phyloP scores from a whole-genome alignment of 257 asterid species.

The Rauvolfia tetraphylla region DNA sequence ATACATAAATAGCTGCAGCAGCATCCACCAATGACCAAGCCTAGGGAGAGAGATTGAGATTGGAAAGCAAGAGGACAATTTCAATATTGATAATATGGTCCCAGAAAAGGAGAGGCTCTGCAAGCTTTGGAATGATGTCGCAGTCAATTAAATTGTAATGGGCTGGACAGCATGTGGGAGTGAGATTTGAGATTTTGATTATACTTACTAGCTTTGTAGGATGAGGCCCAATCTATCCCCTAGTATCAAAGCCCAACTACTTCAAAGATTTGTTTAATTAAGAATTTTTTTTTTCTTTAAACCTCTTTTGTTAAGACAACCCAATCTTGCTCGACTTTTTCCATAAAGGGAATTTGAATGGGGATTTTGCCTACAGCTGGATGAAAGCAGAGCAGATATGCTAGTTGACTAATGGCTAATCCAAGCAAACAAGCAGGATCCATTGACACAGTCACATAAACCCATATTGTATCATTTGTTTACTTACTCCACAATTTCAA shows the following conservation, averaged over 20 bases:
- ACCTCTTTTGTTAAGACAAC: not conserved
- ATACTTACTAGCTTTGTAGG: slow-evolving; percentile 2
- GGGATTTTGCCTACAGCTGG: slow-evolving; percentile 15
- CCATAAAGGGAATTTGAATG: not conserved
- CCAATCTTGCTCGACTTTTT: not conserved
- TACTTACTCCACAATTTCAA: not conserved
- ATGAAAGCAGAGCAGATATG: slow-evolving; percentile 4
- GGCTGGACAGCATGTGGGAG: slow-evolving; percentile 18
- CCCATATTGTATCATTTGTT: not conserved
- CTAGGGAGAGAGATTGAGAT: not conserved
- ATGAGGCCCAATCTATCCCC: slow-evolving; percentile 20
- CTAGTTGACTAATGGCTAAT: slow-evolving; percentile 7
- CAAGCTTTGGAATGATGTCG: slow-evolving; percentile 12
- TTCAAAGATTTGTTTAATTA: too few relatives aligned
- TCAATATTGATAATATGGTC: slow-evolving; percentile 20
- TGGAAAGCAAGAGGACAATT: not conserved
- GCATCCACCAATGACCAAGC: not conserved
- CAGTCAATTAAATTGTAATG: slow-evolving; percentile 25
- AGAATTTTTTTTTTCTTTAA: too few relatives aligned
- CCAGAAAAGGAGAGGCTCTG: slow-evolving; percentile 19
- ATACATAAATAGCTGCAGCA: too few relatives aligned
- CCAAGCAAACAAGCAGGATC: slow-evolving; percentile 7
- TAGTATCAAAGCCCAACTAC: slow-evolving; percentile 34
- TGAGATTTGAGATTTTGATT: too few relatives aligned
- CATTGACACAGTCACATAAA: not conserved